phyloP scores from a whole-genome alignment of 2,329 filamentous ascomycete species.

The Sclerotinia trifoliorum region DNA sequence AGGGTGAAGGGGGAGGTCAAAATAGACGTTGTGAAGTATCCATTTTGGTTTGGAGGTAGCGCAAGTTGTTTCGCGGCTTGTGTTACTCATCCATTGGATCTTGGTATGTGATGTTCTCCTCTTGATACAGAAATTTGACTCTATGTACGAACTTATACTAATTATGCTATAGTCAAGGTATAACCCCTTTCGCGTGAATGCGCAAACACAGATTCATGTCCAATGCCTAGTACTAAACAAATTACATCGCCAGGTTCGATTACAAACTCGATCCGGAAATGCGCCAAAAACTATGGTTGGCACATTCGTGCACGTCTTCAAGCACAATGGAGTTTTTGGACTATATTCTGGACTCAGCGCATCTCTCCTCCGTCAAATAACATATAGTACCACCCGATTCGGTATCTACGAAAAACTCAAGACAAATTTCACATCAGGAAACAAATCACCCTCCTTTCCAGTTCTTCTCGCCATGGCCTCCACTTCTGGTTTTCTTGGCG shows the following conservation, averaged over 20 bases:
- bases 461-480: constrained; percentile 81
- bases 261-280: constrained; percentile 78
- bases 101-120: constrained; percentile 59
- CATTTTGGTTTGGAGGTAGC: constrained; percentile 96
- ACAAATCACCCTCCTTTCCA: constrained; percentile 62
- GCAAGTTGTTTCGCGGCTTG: constrained; percentile 88
- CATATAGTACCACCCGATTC: constrained; percentile 95
- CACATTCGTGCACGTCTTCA: constrained; percentile 80
- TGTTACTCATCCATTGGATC: constrained; percentile 90
- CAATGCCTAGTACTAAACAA: constrained; percentile 15
- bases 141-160: constrained; percentile 12
- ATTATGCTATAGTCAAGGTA: constrained; percentile 35
- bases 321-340: constrained; percentile 71
- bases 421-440: constrained; percentile 56
- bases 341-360: constrained; percentile 92
- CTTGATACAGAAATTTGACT: background rate
- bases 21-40: constrained; percentile 52
- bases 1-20: constrained; percentile 25
- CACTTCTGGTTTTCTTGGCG: constrained; percentile 81
- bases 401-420: constrained; percentile 96
- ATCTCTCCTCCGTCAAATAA: constrained; percentile 87
- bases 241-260: constrained; percentile 62
- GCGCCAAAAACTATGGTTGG: constrained; percentile 78
- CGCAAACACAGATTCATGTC: background rate
- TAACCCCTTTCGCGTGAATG: constrained; percentile 14